Evolutionary conservation across 2,329 filamentous ascomycete genomes (phyloP), one percentile per base, ranked within the genome.

Genomic region (Parascedosporium putredinis): DNA sequence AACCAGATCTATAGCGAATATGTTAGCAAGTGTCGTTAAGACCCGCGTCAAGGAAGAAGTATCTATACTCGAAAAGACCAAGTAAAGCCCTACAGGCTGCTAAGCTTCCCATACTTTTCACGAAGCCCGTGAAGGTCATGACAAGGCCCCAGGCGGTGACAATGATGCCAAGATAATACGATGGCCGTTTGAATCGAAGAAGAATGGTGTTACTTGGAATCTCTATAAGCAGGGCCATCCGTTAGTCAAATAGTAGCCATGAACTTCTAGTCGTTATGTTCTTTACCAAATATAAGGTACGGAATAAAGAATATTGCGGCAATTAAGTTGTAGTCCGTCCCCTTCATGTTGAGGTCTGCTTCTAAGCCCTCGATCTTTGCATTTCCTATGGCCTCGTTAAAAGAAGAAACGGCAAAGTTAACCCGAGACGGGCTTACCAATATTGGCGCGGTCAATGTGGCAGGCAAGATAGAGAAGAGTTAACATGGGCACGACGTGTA

Each of bases 181-280:
- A 80, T 0, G 83, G 83, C 1, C 76, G 70, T 20, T 52, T 58
- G 55, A 83, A 67, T 5, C 71, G 72, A 59, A 85, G 85, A 43
- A 86, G 72, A 10, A 86, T 61, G 24, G 84, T 64, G 57, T 86
- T 86, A 40, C 79, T 83, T 24, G 81, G 60, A 0, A 75, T 69
- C 58, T 84, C 81, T 54, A 81, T 78, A 14, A 83, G 64, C 0
- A 80, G 66, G 29, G 12, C 8, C 6, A 31, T 7, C 12, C 12
- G 27, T 31, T 12, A 31, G 27, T 31, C 34, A 18, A 18, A n/a
- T 16, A 38, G 8, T 8, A n/a, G 18, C 59, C 85, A 85, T 2
- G 78, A 34, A 52, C 50, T 47, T 47, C 8, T 3, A 27, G 22
- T 31, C 27, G 6, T 12, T 6, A 6, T 16, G 14, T 5, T 23